phyloP scores from a whole-genome alignment of 2,329 filamentous ascomycete genomes.

The Exophiala aquamarina region DNA sequence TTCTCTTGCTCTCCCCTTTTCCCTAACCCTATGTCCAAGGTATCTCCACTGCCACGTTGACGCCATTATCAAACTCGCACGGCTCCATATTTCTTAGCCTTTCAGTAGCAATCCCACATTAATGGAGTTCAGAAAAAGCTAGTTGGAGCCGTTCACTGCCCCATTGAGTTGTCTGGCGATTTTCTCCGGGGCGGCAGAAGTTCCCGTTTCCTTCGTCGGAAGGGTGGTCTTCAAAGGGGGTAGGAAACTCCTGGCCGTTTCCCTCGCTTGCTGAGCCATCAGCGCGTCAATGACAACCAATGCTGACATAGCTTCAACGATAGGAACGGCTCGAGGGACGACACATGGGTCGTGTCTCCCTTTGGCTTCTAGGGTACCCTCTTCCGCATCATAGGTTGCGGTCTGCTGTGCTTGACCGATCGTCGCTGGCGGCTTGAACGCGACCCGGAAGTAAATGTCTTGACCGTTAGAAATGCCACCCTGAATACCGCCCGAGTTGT shows the following conservation, averaged over 20 bases:
- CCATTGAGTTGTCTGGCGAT: conserved; percentile 19
- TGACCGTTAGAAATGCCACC: conserved; percentile 94
- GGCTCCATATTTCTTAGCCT: too few relatives aligned
- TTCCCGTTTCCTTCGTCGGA: conserved; percentile 23
- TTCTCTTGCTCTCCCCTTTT: too few relatives aligned
- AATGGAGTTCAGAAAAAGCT: too few relatives aligned
- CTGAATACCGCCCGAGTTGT: conserved; percentile 93
- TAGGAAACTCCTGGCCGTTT: conserved; percentile 40
- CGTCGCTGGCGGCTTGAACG: conserved; percentile 92
- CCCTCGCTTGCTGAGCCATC: conserved; percentile 72
- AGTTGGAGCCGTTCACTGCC: not conserved
- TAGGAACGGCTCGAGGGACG: conserved; percentile 76
- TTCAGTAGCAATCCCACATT: too few relatives aligned
- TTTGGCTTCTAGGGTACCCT: conserved; percentile 84
- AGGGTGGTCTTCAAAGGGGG: conserved; percentile 21
- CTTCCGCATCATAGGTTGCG: conserved; percentile 71
- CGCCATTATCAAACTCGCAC: too few relatives aligned
- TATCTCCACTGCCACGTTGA: too few relatives aligned
- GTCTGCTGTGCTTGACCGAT: conserved; percentile 88
- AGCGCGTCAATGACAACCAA: conserved; percentile 84
- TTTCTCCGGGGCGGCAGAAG: conserved; percentile 18
- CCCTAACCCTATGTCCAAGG: too few relatives aligned
- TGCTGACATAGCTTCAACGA: conserved; percentile 80
- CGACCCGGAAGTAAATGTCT: conserved; percentile 90
- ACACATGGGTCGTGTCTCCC: conserved; percentile 93